Percentiles rank a stretch among this genome's conserved stretches.
Evolutionary conservation across 371 early-diverging fungal species (phyloP).

Genomic region (Parasitella parasitica): DNA sequence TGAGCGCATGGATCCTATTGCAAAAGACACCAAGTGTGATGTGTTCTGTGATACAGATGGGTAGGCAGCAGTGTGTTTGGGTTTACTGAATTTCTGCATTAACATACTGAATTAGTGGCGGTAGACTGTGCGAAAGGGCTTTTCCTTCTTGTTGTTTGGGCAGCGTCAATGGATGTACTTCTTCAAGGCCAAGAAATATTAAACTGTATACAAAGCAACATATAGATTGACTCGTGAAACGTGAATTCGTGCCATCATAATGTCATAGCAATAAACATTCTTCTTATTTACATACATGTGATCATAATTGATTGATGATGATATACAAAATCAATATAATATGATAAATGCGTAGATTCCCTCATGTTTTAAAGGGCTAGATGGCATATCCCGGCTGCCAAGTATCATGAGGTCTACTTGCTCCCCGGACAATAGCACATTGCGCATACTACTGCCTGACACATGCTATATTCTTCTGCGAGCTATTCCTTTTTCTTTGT

Average conservation of each 20-base stretch:
- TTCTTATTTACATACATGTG: neutral
- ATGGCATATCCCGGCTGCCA: neutral
- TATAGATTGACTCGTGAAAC: neutral
- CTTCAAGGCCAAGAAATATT: conserved; percentile 7
- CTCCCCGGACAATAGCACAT: neutral
- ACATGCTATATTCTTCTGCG: neutral
- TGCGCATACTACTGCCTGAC: neutral
- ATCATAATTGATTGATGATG: neutral
- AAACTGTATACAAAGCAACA: neutral
- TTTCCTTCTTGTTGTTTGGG: conserved; percentile 2
- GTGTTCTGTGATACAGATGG: conserved; percentile 14
- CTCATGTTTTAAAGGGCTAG: too few species aligned
- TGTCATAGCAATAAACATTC: conserved; percentile 1
- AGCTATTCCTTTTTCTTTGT: neutral
- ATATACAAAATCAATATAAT: neutral
- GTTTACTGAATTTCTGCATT: too few species aligned
- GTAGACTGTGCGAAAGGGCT: conserved; percentile 6
- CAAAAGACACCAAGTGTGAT: conserved; percentile 3
- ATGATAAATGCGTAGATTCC: too few species aligned
- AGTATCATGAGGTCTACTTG: neutral
- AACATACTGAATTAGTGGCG: neutral
- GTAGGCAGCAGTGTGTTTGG: neutral
- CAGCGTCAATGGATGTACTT: conserved; percentile 5
- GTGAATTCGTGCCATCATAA: conserved; percentile 1
- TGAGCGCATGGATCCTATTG: neutral